Evolutionary conservation across 257 asterid species (phyloP), one percentile per base, ranked within the genome.

Genomic region (Solanum sitiens): DNA sequence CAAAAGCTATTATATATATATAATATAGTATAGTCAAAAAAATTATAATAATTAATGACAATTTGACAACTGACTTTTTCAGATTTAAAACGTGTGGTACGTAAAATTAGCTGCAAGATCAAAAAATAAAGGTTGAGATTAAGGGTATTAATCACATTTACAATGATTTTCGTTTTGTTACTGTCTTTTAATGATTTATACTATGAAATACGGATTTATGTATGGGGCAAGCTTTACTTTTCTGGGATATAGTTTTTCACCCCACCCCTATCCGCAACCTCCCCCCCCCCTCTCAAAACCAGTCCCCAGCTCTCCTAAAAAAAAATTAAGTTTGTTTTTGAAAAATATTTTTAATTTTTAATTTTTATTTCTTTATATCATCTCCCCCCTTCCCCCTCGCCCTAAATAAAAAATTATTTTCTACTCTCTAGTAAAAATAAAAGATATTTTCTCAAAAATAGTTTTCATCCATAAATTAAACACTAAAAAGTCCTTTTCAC

Each of bases 261-360:
- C 39, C 39, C 37, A 5, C 5, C 5, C 37, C 30, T 27, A 27
- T 27, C 30, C 30, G 30, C 30, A 27, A 4, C 37, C 35, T 5
- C 35, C 37, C 35, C 35, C 39, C 1, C 1, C 39, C 1, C 39
- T 1, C 5, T 7, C 39, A 35, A 5, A 4, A 33, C 37, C 37
- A 33, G 6, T 7, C 39, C 39, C 39, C 30, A 27, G 6, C 7
- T 0, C 39, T 37, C 2, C 39, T 6, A 0, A 0, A 6, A 37
- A 0, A 37, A 37, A 6, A 5, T 37, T 37, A 37, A 37, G 0
- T 37, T 37, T 37, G 1, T 37, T 35, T 5, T 35, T 4, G 4
- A 35, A 35, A 35, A 5, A 1, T 35, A 35, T 35, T 35, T 35
- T 35, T 0, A 35, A 35, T 35, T 35, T 35, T 33, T 3, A 33